phyloP scores from a whole-genome alignment of 225 moss, liverwort and hornwort genomes.

The Bryum argenteum region DNA sequence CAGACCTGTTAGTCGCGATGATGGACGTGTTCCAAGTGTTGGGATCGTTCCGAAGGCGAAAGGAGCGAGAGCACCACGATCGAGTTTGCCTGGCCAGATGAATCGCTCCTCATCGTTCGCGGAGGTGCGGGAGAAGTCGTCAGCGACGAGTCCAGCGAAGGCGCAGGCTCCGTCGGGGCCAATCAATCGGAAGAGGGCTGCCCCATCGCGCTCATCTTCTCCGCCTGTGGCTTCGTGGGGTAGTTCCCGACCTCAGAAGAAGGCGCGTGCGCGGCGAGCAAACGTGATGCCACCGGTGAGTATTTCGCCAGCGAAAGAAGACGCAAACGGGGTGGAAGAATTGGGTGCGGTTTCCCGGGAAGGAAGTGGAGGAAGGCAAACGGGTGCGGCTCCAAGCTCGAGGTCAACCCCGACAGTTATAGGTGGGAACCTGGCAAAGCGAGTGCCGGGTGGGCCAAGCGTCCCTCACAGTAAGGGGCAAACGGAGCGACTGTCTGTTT shows the following conservation, averaged over 20 bases:
- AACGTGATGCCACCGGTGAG: conserved; percentile 69
- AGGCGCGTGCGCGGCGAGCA: conserved; percentile 75
- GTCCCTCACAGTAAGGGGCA: conserved; percentile 55
- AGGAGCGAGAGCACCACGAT: conserved; percentile 91
- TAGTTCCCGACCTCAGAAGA: conserved; percentile 87
- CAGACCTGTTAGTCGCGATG: conserved; percentile 77
- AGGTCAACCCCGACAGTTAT: conserved; percentile 55
- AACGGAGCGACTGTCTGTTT: conserved; percentile 54
- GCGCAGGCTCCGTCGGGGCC: conserved; percentile 51
- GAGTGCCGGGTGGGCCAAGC: conserved; percentile 49
- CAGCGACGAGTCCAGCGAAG: conserved; percentile 58
- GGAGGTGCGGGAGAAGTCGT: conserved; percentile 76
- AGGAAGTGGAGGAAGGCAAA: conserved; percentile 36
- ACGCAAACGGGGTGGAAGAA: conserved; percentile 47
- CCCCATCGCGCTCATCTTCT: conserved; percentile 85
- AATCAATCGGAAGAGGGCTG: conserved; percentile 84
- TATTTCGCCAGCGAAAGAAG: conserved; percentile 63
- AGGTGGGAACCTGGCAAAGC: conserved; percentile 59
- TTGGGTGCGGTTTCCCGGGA: conserved; percentile 49
- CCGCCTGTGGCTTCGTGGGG: conserved; percentile 91
- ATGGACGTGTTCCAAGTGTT: conserved; percentile 56
- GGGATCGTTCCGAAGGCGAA: conserved; percentile 76
- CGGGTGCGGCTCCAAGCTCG: conserved; percentile 40
- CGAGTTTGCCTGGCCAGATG: conserved; percentile 69
- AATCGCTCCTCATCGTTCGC: conserved; percentile 70